Conservation (phyloP, 345 rosid species). For the Populus simonii region DNA sequence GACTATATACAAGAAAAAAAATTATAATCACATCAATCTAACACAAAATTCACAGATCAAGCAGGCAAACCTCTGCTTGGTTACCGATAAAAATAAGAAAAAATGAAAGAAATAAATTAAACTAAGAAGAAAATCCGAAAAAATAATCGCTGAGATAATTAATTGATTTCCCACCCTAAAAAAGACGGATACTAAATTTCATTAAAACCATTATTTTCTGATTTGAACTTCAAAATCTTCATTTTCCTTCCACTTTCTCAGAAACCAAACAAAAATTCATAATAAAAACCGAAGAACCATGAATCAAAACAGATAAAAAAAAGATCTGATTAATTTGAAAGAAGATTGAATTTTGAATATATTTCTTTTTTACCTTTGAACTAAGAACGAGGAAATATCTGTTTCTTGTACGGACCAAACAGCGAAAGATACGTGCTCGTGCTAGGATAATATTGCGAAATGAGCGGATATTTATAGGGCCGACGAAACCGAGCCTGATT, state of each 20-base stretch:
- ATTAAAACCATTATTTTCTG: neutral
- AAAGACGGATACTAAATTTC: too few species aligned
- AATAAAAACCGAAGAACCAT: neutral
- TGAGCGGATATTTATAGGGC: conserved; percentile 7
- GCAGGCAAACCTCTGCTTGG: neutral
- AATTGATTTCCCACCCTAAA: too few species aligned
- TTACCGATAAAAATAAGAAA: neutral
- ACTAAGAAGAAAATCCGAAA: too few species aligned
- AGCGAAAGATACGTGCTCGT: neutral
- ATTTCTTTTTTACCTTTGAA: conserved; percentile 9
- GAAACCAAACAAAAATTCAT: neutral
- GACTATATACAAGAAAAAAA: neutral
- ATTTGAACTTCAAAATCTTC: neutral
- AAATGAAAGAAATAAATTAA: too few species aligned
- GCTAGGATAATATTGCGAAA: neutral
- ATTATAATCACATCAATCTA: neutral
- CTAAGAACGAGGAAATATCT: conserved; percentile 12
- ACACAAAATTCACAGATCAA: neutral
- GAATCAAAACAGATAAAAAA: neutral
- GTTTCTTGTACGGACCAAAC: neutral
- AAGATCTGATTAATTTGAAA: neutral
- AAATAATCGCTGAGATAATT: too few species aligned
- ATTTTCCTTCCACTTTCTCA: neutral
- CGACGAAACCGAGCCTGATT: conserved; percentile 13
- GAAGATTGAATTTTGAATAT: neutral